Base-by-base conservation (phyloP, 1,284 basidiomycete species). In the Ustilago bromivora region DNA sequence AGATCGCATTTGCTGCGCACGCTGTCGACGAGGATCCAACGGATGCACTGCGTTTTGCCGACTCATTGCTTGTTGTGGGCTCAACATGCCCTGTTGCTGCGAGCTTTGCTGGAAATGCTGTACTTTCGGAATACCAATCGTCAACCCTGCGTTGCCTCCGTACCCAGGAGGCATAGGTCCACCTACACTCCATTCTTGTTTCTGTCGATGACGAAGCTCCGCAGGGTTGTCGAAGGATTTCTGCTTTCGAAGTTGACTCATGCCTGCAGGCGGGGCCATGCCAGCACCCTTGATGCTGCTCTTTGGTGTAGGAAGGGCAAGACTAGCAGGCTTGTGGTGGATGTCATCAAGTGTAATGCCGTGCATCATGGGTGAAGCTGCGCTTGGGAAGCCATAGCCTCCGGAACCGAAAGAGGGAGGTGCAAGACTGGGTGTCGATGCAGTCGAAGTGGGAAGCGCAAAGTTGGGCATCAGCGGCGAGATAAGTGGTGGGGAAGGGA, bases 171-270 rank as follows among this genome's bases (percentile, higher is more conserved):
- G 71, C 38, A 56, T 67, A 2, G 71, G 65, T 13, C 71, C 71
- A 15, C 61, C 71, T 1, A 72, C 65, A 11, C 57, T 61, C 76
- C 71, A 75, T 41, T 78, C 76, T 31, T 71, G 68, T 53, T 69
- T 68, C 55, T 78, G 72, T 19, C 71, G 58, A 8, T 71, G 67
- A 31, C 76, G 68, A n/a, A 78, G 58, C 58, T 78, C 76, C 31
- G 68, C 57, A 0, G 76, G 76, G 36, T 75, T 75, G 49, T 78
- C 76, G 31, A 78, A 78, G 38, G 67, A 67, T 40, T 76, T 76
- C 43, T 76, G 73, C 69, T 76, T 78, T 40, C 76, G 59, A 34
- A 75, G 65, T 19, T 58, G 62, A 34, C 76, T 71, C 38, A 69
- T 68, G n/a, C 54, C 53, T 11, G 46, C 23, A 3, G 36, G 38